Evolutionary conservation across 2,329 filamentous ascomycete genomes (phyloP).

Genomic region (Fusarium multiceps): DNA sequence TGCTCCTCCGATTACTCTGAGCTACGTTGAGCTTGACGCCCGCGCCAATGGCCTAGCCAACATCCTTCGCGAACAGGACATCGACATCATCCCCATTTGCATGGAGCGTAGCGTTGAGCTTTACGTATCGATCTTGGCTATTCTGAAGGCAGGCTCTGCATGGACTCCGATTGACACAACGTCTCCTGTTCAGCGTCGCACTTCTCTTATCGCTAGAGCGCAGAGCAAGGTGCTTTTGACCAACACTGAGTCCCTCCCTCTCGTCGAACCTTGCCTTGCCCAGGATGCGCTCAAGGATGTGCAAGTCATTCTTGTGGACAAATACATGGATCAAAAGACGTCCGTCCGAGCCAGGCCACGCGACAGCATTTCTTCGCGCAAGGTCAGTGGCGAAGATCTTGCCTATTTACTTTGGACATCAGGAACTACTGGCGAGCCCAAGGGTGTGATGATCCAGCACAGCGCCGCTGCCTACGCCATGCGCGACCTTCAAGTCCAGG

Average conservation of each 20-base stretch:
- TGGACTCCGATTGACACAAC: slow-evolving; percentile 31
- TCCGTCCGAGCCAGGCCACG: neutral
- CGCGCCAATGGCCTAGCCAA: slow-evolving; percentile 19
- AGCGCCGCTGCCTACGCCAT: slow-evolving; percentile 19
- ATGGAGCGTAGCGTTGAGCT: slow-evolving; percentile 19
- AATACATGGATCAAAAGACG: neutral
- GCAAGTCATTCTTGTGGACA: slow-evolving; percentile 17
- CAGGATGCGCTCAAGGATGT: slow-evolving; percentile 9
- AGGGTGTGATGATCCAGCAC: slow-evolving; percentile 33
- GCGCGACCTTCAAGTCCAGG: slow-evolving; percentile 22
- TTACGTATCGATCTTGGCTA: slow-evolving; percentile 23
- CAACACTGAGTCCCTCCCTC: slow-evolving; percentile 4
- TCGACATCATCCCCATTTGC: slow-evolving; percentile 22
- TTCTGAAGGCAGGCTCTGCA: slow-evolving; percentile 24
- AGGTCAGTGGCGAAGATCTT: neutral
- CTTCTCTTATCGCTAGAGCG: slow-evolving; percentile 23
- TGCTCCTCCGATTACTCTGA: neutral
- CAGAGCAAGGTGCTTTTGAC: slow-evolving; percentile 20
- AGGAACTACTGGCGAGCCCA: slow-evolving; percentile 22
- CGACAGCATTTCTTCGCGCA: neutral
- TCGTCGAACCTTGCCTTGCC: slow-evolving; percentile 7
- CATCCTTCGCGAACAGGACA: slow-evolving; percentile 10
- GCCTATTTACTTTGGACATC: slow-evolving; percentile 29
- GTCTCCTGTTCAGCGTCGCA: slow-evolving; percentile 18
- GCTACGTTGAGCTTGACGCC: slow-evolving; percentile 20